Evolutionary conservation across 108 stramenopile genomes (phyloP).

Genomic region (Craspedostauros australis): DNA sequence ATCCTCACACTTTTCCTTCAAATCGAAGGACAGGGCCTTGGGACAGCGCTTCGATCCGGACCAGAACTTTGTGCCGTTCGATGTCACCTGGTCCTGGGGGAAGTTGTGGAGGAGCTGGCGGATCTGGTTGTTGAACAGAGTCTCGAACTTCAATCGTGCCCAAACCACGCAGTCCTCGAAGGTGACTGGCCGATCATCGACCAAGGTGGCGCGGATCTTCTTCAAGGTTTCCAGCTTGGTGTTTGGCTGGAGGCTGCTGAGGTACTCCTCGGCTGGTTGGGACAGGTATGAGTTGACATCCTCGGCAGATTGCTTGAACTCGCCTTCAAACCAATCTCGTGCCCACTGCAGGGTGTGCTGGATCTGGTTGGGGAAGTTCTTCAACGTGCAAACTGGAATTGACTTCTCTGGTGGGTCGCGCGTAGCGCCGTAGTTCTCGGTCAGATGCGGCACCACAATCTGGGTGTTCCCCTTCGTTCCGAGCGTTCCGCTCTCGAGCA

Average conservation of each 20-base stretch:
- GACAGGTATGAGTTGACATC: constrained; percentile 92
- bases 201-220: constrained; percentile 71
- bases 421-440: constrained; percentile 98
- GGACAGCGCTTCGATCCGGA: constrained; percentile 95
- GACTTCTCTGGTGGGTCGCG: constrained; percentile 97
- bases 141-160: constrained; percentile 93
- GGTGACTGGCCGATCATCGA: constrained; percentile 78
- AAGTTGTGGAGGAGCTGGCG: constrained; percentile 94
- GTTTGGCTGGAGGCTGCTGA: constrained; percentile 85
- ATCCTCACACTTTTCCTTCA: constrained; percentile 73
- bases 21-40: constrained; percentile 79
- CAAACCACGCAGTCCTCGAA: constrained; percentile 94
- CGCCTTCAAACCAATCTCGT: constrained; percentile 98
- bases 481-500: constrained; percentile 97
- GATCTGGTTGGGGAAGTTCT: constrained; percentile 99
- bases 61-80: constrained; percentile 92
- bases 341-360: constrained; percentile 99
- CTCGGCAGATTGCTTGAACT: constrained; percentile 92
- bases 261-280: constrained; percentile 60
- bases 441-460: constrained; percentile 93
- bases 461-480: constrained; percentile 98
- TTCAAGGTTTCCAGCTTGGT: constrained; percentile 86
- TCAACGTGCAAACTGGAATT: constrained; percentile 98
- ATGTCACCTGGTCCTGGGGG: constrained; percentile 89
- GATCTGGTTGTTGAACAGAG: constrained; percentile 92